Conservation (phyloP, 768 basidiomycete species). For the Cystofilobasidium ferigula region DNA sequence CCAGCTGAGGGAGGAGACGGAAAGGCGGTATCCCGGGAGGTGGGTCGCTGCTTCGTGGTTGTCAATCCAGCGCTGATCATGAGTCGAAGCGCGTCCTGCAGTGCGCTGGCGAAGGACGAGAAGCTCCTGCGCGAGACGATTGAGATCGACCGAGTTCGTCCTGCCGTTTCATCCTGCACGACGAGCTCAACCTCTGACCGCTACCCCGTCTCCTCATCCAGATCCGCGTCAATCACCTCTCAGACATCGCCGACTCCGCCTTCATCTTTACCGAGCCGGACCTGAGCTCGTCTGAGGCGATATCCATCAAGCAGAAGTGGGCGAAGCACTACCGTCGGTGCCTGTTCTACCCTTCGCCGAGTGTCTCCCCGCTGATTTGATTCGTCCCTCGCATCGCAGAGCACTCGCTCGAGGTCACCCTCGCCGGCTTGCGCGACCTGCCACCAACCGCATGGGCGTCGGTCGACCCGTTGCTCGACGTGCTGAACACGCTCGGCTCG, state of each 20-base stretch:
- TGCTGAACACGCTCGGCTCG: slow-evolving; percentile 30
- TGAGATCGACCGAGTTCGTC: not conserved
- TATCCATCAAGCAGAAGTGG: slow-evolving; percentile 40
- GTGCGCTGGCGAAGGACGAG: not conserved
- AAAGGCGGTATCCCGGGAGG: slow-evolving; percentile 48
- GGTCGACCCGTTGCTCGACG: slow-evolving; percentile 20
- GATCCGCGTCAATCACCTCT: slow-evolving; percentile 37
- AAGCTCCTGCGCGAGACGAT: not conserved
- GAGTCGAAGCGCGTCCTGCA: slow-evolving; percentile 27
- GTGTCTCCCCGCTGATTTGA: not conserved
- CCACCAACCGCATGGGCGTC: slow-evolving; percentile 16
- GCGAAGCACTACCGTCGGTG: slow-evolving; percentile 45
- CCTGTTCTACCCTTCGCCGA: not conserved
- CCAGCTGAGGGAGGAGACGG: slow-evolving; percentile 40
- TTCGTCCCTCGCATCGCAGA: not conserved
- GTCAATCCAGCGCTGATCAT: too few relatives aligned
- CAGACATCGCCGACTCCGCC: slow-evolving; percentile 57
- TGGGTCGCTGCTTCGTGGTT: slow-evolving; percentile 35
- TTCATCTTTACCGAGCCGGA: slow-evolving; percentile 71
- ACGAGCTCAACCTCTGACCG: not conserved
- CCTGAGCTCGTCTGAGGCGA: slow-evolving; percentile 48
- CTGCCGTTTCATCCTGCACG: not conserved
- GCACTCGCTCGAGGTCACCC: slow-evolving; percentile 19
- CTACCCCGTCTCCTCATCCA: not conserved
- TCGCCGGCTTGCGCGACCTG: not conserved